Evolutionary conservation across 2,329 filamentous ascomycete species (phyloP).

Genomic region (Coniochaeta sp.): DNA sequence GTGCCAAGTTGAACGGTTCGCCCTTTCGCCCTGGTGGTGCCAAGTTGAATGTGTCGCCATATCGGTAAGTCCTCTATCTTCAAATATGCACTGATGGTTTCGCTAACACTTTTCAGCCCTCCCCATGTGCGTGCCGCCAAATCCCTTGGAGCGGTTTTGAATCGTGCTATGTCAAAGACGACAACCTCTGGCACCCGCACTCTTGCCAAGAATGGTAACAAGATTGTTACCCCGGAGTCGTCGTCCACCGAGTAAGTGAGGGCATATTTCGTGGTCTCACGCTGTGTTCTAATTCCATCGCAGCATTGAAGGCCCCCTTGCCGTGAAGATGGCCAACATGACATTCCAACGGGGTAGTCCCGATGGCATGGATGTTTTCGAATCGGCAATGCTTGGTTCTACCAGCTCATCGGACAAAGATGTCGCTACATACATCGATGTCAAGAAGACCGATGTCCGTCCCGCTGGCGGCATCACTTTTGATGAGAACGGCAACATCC

Average conservation of each 20-base stretch:
- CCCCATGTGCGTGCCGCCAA: not conserved
- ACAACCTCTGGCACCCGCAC: no score
- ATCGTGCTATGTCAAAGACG: not conserved
- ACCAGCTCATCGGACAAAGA: not conserved
- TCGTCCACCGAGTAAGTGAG: not conserved
- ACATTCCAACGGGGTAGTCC: constrained; percentile 7
- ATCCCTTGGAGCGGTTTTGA: not conserved
- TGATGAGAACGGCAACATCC: no score
- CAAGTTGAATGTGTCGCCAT: not conserved
- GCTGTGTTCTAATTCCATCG: not conserved
- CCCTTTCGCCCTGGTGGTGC: not conserved
- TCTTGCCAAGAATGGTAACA: not conserved
- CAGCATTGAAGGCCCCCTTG: constrained; percentile 8
- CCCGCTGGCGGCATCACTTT: no score
- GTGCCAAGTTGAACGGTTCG: not conserved
- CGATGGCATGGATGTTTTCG: constrained; percentile 4
- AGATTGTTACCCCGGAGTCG: not conserved
- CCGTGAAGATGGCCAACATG: constrained; percentile 6
- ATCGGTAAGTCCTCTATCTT: not conserved
- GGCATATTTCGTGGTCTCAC: not conserved
- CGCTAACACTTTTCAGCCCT: not conserved
- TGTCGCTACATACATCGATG: not conserved
- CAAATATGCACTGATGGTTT: not conserved
- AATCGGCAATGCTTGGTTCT: constrained; percentile 1
- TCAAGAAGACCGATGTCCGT: not conserved